phyloP scores from a whole-genome alignment of 257 asterid species.

The Nicotiana otophora region DNA sequence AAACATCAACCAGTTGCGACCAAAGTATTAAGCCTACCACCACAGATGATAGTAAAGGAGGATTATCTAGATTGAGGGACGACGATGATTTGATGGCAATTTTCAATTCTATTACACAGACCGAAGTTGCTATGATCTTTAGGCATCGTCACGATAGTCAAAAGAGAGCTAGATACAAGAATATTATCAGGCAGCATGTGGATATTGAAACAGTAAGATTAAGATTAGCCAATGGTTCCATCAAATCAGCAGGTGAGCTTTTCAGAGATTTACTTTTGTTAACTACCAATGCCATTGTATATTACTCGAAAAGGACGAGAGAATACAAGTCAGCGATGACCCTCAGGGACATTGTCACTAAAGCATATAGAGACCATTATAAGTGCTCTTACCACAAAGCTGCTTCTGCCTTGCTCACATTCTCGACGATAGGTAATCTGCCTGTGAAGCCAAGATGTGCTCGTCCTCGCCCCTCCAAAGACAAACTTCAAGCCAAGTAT shows the following conservation, averaged over 20 bases:
- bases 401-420: slow-evolving; percentile 34
- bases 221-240: slow-evolving; percentile 37
- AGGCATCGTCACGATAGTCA: slow-evolving; percentile 80
- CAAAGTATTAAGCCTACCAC: slow-evolving; percentile 19
- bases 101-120: slow-evolving; percentile 43
- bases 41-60: slow-evolving; percentile 20
- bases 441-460: slow-evolving; percentile 77
- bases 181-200: slow-evolving; percentile 56
- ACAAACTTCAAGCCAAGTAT: slow-evolving; percentile 16
- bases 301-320: slow-evolving; percentile 67
- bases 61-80: slow-evolving; percentile 12
- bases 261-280: slow-evolving; percentile 76
- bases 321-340: slow-evolving; percentile 68
- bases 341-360: slow-evolving; percentile 53
- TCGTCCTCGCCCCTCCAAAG: slow-evolving; percentile 48
- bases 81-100: slow-evolving; percentile 40
- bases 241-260: slow-evolving; percentile 53
- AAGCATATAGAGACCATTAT: slow-evolving; percentile 43
- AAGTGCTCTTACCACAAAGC: slow-evolving; percentile 30
- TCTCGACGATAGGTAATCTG: slow-evolving; percentile 35
- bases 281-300: slow-evolving; percentile 67
- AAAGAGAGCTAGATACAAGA: slow-evolving; percentile 84
- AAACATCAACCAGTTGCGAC: slow-evolving; percentile 28
- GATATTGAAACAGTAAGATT: slow-evolving; percentile 71
- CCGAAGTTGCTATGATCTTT: slow-evolving; percentile 61